Evolutionary conservation across 352 stramenopile species (phyloP).

Genomic region (Globisporangium nodosum): DNA sequence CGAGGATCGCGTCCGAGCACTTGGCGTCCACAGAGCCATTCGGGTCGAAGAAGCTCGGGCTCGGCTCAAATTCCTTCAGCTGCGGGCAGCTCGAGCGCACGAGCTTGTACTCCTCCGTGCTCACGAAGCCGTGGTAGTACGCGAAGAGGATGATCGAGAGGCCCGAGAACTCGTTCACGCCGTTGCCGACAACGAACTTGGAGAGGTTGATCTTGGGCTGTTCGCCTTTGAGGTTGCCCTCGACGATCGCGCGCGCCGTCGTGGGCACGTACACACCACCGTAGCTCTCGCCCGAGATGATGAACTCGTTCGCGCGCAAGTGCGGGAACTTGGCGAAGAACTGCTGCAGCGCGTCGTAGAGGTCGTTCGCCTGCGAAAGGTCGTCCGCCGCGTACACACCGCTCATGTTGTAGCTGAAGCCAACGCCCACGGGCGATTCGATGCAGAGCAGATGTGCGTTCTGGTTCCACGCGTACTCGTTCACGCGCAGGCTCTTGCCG

Average conservation of each 20-base stretch:
- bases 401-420: conserved; percentile 60
- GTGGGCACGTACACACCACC: conserved; percentile 76
- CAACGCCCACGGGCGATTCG: conserved; percentile 57
- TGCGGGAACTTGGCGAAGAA: conserved; percentile 88
- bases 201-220: conserved; percentile 30
- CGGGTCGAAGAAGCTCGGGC: conserved; percentile 11
- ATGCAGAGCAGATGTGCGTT: conserved; percentile 53
- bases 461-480: conserved; percentile 56
- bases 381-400: conserved; percentile 73
- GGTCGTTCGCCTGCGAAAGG: conserved; percentile 50
- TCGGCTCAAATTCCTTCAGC: conserved; percentile 42
- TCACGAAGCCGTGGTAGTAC: conserved; percentile 78
- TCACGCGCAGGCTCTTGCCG: conserved; percentile 33
- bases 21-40: conserved; percentile 4
- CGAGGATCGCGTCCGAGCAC: conserved; percentile 24
- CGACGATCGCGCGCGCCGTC: conserved; percentile 47
- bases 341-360: conserved; percentile 71
- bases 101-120: conserved; percentile 52
- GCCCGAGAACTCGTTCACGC: conserved; percentile 55
- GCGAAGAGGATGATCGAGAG: conserved; percentile 65
- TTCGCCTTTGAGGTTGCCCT: conserved; percentile 23
- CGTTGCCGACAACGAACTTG: conserved; percentile 88
- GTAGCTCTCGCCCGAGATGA: conserved; percentile 76
- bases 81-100: conserved; percentile 44
- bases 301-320: conserved; percentile 70